Conservation (phyloP, 129 eudicot genomes). For the Dittrichia graveolens region DNA sequence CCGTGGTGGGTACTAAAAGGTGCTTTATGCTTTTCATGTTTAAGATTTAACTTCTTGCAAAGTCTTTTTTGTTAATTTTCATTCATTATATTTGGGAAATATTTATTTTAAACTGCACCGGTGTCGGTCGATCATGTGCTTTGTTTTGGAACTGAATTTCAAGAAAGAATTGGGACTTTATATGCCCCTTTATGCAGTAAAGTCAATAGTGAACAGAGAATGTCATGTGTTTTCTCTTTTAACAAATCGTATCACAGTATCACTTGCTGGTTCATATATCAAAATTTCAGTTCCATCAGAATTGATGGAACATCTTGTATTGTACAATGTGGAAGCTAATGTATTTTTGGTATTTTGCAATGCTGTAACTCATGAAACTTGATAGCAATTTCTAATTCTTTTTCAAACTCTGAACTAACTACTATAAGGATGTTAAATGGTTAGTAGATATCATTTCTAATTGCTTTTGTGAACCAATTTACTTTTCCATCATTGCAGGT, state of each 20-base stretch:
- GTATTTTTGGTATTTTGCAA: slow-evolving; percentile 10
- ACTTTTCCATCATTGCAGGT: slow-evolving; percentile 40
- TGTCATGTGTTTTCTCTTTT: background rate
- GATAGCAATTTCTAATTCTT: background rate
- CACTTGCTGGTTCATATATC: slow-evolving; percentile 15
- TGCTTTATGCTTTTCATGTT: slow-evolving; percentile 25
- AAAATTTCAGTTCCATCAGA: background rate
- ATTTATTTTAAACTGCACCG: slow-evolving; percentile 2
- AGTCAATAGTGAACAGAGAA: background rate
- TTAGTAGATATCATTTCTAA: slow-evolving; percentile 14
- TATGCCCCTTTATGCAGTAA: background rate
- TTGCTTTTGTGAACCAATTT: background rate
- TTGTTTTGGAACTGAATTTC: background rate
- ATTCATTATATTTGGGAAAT: background rate
- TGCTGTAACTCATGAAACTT: background rate
- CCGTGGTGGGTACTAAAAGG: slow-evolving; percentile 59
- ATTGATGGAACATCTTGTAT: background rate
- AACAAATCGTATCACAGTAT: background rate
- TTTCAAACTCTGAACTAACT: background rate
- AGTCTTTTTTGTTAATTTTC: background rate
- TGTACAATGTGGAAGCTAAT: background rate
- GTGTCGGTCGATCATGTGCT: background rate
- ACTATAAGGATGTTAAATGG: background rate
- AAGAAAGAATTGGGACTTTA: background rate
- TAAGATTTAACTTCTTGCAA: background rate